Conservation (phyloP, 805 yeast genomes). For the Yarrowia keelungensis region DNA sequence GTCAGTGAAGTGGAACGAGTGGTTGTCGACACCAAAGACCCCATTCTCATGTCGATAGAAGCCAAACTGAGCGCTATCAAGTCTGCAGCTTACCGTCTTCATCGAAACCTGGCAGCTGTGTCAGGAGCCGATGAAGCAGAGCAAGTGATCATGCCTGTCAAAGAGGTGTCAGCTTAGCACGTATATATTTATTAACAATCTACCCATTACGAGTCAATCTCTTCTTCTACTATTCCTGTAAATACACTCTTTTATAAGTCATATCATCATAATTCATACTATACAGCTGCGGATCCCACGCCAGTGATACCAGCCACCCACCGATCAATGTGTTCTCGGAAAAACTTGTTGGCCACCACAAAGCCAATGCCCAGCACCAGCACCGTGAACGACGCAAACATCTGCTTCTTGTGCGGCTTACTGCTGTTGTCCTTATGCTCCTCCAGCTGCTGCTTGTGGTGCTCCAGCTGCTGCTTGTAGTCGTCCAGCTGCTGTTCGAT, state of each 20-base stretch:
- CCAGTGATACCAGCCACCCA: constrained; percentile 20
- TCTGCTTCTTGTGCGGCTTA: constrained; percentile 20
- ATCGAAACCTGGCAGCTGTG: constrained; percentile 16
- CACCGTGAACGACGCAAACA: constrained; percentile 21
- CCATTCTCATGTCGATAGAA: constrained; percentile 35
- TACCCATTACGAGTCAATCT: neutral
- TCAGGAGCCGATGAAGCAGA: neutral
- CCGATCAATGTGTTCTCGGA: constrained; percentile 31
- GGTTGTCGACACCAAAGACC: constrained; percentile 33
- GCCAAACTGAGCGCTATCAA: constrained; percentile 34
- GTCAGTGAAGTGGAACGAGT: constrained; percentile 27
- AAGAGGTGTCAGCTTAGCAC: neutral
- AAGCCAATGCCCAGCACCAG: constrained; percentile 26
- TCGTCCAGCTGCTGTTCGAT: constrained; percentile 26
- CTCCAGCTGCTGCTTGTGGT: constrained; percentile 13
- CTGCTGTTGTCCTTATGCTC: constrained; percentile 13
- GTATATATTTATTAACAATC: constrained; percentile 2
- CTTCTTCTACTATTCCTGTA: too few relatives aligned
- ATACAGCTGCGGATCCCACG: constrained; percentile 15
- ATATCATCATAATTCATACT: constrained; percentile 15
- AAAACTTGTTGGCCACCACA: constrained; percentile 32
- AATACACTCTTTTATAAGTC: neutral
- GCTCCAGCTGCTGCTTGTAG: constrained; percentile 10
- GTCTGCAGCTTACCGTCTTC: constrained; percentile 18
- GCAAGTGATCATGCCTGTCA: constrained; percentile 7